These are phyloP conservation scores for Cercospora sp. DNA, from an alignment of 2,329 filamentous ascomycete species.

Conservation along the genomic window DNA sequence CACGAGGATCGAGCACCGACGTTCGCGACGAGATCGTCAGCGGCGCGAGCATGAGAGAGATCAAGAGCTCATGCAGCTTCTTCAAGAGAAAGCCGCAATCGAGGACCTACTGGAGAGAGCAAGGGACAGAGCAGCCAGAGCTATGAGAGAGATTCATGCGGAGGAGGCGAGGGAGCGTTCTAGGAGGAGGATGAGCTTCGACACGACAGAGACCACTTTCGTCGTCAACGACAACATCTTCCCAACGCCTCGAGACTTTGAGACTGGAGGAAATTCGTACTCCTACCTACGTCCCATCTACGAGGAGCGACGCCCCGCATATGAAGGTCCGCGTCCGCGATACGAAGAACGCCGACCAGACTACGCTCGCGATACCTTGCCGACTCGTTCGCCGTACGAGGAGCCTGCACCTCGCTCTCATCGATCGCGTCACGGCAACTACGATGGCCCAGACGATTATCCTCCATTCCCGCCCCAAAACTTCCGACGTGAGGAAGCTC, in stretches of 20 bases:
- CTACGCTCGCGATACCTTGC: background rate
- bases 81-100: background rate
- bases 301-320: background rate
- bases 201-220: background rate
- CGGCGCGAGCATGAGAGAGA: background rate
- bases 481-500: background rate
- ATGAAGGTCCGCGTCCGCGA: background rate
- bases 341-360: slow-evolving; percentile 4
- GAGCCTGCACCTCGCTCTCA: background rate
- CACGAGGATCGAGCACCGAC: background rate
- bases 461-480: background rate
- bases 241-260: background rate
- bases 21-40: background rate
- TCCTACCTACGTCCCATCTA: background rate
- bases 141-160: background rate
- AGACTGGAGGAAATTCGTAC: background rate
- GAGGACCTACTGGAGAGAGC: background rate
- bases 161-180: background rate
- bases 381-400: background rate
- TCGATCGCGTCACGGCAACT: background rate
- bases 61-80: background rate
- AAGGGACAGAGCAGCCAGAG: background rate
- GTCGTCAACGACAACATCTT: background rate
- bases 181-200: background rate
- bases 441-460: background rate